phyloP scores from a whole-genome alignment of 148 eudicot species.

The Silene uniflora region DNA sequence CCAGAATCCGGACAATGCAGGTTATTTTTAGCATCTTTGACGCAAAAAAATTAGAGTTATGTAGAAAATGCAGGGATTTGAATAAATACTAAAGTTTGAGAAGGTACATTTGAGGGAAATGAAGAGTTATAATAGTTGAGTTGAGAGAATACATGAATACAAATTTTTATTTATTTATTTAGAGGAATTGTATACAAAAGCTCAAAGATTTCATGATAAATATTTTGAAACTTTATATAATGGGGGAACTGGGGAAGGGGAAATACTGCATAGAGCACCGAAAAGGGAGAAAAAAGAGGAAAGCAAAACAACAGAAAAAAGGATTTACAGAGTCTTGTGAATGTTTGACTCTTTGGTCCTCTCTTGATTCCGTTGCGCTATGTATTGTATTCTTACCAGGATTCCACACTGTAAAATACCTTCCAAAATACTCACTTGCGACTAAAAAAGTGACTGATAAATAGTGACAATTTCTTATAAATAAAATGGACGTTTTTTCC shows the following conservation, averaged over 20 bases:
- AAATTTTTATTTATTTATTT: background rate
- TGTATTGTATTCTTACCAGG: too few species aligned
- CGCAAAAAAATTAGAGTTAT: background rate
- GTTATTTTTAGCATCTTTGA: constrained; percentile 36
- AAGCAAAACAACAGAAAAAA: constrained; percentile 4
- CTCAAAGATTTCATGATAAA: background rate
- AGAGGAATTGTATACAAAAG: background rate
- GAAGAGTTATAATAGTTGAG: background rate
- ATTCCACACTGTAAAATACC: too few species aligned
- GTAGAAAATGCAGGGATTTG: background rate
- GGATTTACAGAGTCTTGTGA: constrained; percentile 8
- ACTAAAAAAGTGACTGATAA: too few species aligned
- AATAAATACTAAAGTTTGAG: background rate
- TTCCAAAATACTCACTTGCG: too few species aligned
- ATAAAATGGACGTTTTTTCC: too few species aligned
- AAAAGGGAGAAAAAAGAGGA: constrained; percentile 6
- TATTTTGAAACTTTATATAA: constrained; percentile 2
- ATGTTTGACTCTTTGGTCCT: constrained; percentile 13
- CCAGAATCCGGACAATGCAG: constrained; percentile 53
- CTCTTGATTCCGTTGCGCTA: too few species aligned
- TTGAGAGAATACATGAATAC: background rate
- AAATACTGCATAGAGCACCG: constrained; percentile 11
- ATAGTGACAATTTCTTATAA: too few species aligned
- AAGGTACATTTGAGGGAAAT: constrained; percentile 12
- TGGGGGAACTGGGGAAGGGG: background rate